A percentile compares a stretch with the other conserved stretches of the same genome.
These are phyloP conservation scores for Phialophora chinensis DNA, from an alignment of 2,329 filamentous ascomycete genomes.

Conservation along the genomic window DNA sequence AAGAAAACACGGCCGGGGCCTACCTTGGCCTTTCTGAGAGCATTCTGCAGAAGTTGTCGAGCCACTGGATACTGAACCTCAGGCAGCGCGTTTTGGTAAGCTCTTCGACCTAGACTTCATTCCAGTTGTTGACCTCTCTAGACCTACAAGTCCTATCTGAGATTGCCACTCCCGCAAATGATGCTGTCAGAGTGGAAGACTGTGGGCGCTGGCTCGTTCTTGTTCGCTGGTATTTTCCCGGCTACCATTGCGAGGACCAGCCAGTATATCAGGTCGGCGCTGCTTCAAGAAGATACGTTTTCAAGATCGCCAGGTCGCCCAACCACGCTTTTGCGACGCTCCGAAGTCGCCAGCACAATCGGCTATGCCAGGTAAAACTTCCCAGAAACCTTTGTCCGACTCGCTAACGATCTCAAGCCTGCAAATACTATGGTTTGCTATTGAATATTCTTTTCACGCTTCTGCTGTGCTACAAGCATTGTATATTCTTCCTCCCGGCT, in stretches of 20 bases:
- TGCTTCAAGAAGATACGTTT: conserved; percentile 16
- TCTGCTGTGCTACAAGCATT: conserved; percentile 52
- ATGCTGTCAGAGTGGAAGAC: conserved; percentile 47
- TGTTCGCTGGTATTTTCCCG: conserved; percentile 49
- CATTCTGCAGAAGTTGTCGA: conserved; percentile 22
- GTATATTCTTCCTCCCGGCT: conserved; percentile 46
- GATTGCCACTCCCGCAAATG: conserved; percentile 45
- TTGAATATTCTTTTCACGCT: conserved; percentile 51
- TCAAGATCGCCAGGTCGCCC: conserved; percentile 22
- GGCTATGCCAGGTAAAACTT: conserved; percentile 25
- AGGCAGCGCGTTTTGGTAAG: conserved; percentile 41
- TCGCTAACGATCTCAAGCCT: conserved; percentile 43
- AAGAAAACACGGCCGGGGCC: conserved; percentile 31
- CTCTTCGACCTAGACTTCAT: conserved; percentile 36
- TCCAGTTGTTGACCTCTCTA: conserved; percentile 16
- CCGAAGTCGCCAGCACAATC: conserved; percentile 43
- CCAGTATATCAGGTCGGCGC: conserved; percentile 23
- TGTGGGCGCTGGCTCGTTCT: conserved; percentile 46
- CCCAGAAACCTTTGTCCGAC: not conserved
- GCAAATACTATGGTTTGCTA: conserved; percentile 45
- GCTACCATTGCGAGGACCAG: conserved; percentile 21
- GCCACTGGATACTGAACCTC: conserved; percentile 26
- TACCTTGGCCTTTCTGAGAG: conserved; percentile 16
- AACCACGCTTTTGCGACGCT: conserved; percentile 39
- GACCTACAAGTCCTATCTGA: conserved; percentile 33